These are phyloP conservation scores for Carex littledalei DNA, from an alignment of 176 grass and related monocot species.

Conservation along the genomic window DNA sequence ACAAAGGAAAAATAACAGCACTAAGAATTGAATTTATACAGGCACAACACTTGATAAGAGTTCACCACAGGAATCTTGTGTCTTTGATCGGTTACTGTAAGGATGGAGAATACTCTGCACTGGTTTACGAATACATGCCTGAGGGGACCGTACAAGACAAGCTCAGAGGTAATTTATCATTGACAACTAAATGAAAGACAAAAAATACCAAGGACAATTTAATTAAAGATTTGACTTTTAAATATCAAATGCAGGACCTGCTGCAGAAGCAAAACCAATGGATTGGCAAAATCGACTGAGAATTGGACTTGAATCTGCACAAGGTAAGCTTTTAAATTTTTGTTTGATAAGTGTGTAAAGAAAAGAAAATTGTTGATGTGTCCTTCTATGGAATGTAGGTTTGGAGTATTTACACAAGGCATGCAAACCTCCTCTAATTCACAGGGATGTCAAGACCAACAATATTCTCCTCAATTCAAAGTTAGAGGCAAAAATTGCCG, in stretches of 20 bases:
- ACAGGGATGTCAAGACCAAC: conserved; percentile 48
- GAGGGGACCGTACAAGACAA: conserved; percentile 36
- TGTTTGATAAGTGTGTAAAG: neutral
- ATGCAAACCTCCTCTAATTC: conserved; percentile 34
- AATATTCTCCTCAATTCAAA: conserved; percentile 44
- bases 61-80: conserved; percentile 57
- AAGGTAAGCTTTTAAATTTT: conserved; percentile 26
- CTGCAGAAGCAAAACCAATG: conserved; percentile 18
- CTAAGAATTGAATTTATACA: conserved; percentile 18
- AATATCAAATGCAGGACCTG: conserved; percentile 22
- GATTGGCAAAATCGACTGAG: conserved; percentile 31
- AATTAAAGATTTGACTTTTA: neutral
- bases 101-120: conserved; percentile 32
- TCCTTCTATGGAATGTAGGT: conserved; percentile 16
- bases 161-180: conserved; percentile 39
- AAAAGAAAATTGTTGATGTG: neutral
- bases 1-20: neutral
- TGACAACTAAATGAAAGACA: neutral
- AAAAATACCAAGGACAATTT: neutral
- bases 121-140: conserved; percentile 53
- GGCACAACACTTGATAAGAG: conserved; percentile 34
- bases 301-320: conserved; percentile 49
- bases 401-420: conserved; percentile 48
- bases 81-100: conserved; percentile 56
- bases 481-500: conserved; percentile 53